Conservation (phyloP, 2,329 filamentous ascomycete species). For the Sclerotinia subarctica region DNA sequence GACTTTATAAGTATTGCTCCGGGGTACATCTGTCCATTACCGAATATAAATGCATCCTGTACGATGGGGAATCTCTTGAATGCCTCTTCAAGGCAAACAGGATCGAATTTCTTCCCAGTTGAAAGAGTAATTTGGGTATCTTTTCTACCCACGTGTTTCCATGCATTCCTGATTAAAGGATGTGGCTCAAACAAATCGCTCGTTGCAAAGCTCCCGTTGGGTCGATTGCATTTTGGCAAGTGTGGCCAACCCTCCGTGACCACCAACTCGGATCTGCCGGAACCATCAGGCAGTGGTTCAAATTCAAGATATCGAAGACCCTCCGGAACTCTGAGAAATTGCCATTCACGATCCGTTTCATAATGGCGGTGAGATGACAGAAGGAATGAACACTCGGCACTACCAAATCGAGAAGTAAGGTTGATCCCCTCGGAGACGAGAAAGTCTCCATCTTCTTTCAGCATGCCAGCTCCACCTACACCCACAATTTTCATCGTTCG, state of each 20-base stretch:
- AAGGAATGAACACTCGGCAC: constrained; percentile 64
- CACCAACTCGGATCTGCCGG: constrained; percentile 50
- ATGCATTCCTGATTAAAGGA: constrained; percentile 49
- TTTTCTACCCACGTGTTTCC: constrained; percentile 59
- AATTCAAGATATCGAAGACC: constrained; percentile 43
- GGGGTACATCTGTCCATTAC: constrained; percentile 53
- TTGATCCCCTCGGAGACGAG: constrained; percentile 52
- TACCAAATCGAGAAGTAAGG: constrained; percentile 61
- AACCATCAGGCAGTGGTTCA: constrained; percentile 43
- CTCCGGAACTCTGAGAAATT: constrained; percentile 50
- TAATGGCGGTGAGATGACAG: constrained; percentile 60
- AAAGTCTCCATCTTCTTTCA: constrained; percentile 49
- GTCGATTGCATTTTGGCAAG: constrained; percentile 54
- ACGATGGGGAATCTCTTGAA: constrained; percentile 47
- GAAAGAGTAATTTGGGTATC: constrained; percentile 61
- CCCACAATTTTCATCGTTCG: constrained; percentile 58
- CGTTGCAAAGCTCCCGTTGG: constrained; percentile 57
- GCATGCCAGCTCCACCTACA: constrained; percentile 60
- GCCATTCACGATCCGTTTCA: constrained; percentile 49
- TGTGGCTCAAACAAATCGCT: constrained; percentile 61
- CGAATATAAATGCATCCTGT: constrained; percentile 58
- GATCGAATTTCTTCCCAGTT: constrained; percentile 52
- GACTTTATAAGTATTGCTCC: constrained; percentile 54
- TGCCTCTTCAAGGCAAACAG: constrained; percentile 52
- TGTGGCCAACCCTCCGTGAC: constrained; percentile 57